Conservation (phyloP, 257 asterid species). For the Ophiorrhiza pumila region DNA sequence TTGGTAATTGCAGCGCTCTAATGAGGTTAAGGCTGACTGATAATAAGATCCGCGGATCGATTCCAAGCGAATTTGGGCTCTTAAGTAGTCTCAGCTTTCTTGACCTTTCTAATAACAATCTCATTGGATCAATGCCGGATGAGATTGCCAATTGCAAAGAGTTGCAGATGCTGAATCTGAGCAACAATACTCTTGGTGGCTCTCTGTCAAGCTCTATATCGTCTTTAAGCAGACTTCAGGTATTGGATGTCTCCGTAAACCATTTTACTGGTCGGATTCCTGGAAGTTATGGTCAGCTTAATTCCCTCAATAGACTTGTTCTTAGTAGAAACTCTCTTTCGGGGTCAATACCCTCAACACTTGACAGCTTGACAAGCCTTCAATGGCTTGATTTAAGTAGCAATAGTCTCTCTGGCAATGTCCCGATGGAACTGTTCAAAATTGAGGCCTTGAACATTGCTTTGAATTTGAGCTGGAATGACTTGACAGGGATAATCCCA, state of each 20-base stretch:
- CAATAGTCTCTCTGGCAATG: conserved; percentile 47
- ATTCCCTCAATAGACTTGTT: conserved; percentile 50
- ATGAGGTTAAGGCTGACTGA: conserved; percentile 53
- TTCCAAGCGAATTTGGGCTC: conserved; percentile 56
- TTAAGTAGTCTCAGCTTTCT: conserved; percentile 59
- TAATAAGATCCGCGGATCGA: conserved; percentile 55
- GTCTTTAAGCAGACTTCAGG: conserved; percentile 47
- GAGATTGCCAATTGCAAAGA: conserved; percentile 61
- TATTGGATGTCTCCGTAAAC: conserved; percentile 59
- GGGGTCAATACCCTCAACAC: conserved; percentile 54
- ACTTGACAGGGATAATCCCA: conserved; percentile 60
- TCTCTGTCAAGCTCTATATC: conserved; percentile 51
- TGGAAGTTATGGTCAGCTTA: conserved; percentile 45
- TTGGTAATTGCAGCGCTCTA: conserved; percentile 58
- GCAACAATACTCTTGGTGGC: conserved; percentile 56
- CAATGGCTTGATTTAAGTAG: conserved; percentile 70
- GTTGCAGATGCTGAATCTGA: conserved; percentile 59
- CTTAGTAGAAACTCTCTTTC: conserved; percentile 51
- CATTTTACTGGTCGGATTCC: conserved; percentile 54
- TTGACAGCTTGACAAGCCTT: conserved; percentile 57
- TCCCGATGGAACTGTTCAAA: conserved; percentile 53
- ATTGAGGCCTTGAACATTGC: conserved; percentile 67
- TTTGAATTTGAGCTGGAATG: conserved; percentile 69
- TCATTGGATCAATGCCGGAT: conserved; percentile 56
- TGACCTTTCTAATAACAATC: conserved; percentile 54